These are phyloP conservation scores for Santalum album DNA, from an alignment of 164 flowering plant species.

Conservation along the genomic window DNA sequence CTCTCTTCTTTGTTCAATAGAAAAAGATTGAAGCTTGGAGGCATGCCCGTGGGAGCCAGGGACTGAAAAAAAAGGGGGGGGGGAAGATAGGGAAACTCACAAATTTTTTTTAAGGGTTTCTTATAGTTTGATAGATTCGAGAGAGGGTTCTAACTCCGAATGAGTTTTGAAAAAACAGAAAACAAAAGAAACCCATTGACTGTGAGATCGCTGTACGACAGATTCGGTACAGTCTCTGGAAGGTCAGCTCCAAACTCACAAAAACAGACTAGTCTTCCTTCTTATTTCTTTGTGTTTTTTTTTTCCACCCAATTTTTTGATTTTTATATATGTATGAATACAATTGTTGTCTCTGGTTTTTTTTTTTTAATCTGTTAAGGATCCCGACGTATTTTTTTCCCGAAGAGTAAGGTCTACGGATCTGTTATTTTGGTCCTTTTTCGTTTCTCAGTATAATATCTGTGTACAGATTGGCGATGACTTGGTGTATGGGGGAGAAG, in stretches of 20 bases:
- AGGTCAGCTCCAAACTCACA: conserved; percentile 3
- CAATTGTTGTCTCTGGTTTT: background rate
- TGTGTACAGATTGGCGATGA: no score
- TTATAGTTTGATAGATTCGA: background rate
- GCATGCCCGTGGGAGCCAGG: background rate
- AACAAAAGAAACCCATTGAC: background rate
- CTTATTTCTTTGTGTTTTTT: no score
- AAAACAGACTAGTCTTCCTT: background rate
- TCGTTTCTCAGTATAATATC: no score
- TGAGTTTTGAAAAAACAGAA: background rate
- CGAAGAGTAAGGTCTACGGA: no score
- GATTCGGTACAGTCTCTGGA: background rate
- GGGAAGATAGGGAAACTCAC: background rate
- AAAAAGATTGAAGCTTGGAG: background rate
- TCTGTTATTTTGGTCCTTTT: no score
- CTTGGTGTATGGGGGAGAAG: no score
- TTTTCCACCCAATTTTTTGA: no score
- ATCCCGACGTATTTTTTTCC: no score
- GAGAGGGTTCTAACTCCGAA: background rate
- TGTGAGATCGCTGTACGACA: background rate
- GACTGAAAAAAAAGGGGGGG: background rate
- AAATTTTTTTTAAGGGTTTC: no score
- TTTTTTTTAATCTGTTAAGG: background rate
- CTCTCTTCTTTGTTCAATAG: no score
- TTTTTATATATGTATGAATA: no score